Evolutionary conservation across 75 land plant species (phyloP), one percentile per base, ranked within the genome.

Genomic region (Azolla pinnata): DNA sequence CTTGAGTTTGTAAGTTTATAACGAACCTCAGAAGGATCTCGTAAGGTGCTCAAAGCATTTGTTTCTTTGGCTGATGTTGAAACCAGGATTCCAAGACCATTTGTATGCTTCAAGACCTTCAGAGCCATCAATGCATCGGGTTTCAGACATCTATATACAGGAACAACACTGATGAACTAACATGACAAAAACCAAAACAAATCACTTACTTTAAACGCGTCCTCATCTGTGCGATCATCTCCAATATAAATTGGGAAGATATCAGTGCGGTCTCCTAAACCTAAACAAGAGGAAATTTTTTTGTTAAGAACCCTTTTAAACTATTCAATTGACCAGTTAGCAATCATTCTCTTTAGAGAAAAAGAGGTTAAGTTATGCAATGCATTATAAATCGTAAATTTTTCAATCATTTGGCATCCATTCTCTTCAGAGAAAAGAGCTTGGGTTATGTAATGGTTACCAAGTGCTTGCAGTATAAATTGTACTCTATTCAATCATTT

Each of bases 11-110:
- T n/a, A n/a, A n/a, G n/a, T n/a, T n/a, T n/a, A n/a, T n/a, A n/a
- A n/a, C n/a, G n/a, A n/a, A 64, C 89, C 83, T 86, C 89, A 4
- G 72, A 52, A 16, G 89, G 85, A 51, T 86, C 83, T 59, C 77
- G 77, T 12, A 86, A 61, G n/a, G 86, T 68, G 55, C 70, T 79
- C 7, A 54, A 47, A 7, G 89, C 89, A 52, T 60, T 70, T 30
- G 89, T 86, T 57, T 79, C 83, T 68, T 79, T 82, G 3, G 86
- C 78, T n/a, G 48, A 20, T 27, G 64, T 77, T 1, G 89, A 79
- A 3, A 86, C 86, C 12, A 86, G 66, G 14, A 86, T 86, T 3
- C 86, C 86, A 56, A 76, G 67, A 0, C 89, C 89, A 67, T 79
- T 74, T 24, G 69, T 70, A 48, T 79, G 76, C 19, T 71, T 65